These are phyloP conservation scores for Quercus gilva DNA, from an alignment of 306 rosid genomes.

Conservation along the genomic window DNA sequence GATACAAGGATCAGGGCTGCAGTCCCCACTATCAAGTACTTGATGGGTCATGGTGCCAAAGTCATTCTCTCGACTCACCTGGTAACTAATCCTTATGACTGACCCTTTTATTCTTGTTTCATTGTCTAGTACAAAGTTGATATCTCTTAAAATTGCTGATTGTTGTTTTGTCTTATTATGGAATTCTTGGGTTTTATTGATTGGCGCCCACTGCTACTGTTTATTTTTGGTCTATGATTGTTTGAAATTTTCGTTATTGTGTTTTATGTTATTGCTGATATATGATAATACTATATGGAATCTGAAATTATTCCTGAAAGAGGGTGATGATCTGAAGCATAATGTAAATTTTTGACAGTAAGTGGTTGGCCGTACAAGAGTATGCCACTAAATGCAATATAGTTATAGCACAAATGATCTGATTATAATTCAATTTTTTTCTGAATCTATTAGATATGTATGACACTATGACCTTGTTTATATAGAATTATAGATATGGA, in stretches of 20 bases:
- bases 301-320: too few relatives aligned
- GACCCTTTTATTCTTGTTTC: neutral
- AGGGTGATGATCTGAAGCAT: too few relatives aligned
- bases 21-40: constrained; percentile 76
- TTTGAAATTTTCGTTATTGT: neutral
- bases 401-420: too few relatives aligned
- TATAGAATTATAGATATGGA: too few relatives aligned
- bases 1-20: constrained; percentile 91
- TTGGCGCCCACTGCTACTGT: neutral
- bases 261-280: neutral
- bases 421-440: neutral
- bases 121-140: neutral
- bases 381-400: too few relatives aligned
- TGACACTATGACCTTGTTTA: neutral
- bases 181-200: neutral
- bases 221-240: neutral
- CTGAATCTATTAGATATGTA: neutral
- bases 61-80: constrained; percentile 73
- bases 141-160: too few relatives aligned
- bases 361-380: too few relatives aligned
- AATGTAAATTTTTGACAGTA: too few relatives aligned
- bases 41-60: constrained; percentile 68
- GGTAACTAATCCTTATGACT: constrained; percentile 30
- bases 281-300: too few relatives aligned
- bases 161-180: too few relatives aligned